phyloP scores from a whole-genome alignment of 352 stramenopile species.

The Thraustochytrium sp. region DNA sequence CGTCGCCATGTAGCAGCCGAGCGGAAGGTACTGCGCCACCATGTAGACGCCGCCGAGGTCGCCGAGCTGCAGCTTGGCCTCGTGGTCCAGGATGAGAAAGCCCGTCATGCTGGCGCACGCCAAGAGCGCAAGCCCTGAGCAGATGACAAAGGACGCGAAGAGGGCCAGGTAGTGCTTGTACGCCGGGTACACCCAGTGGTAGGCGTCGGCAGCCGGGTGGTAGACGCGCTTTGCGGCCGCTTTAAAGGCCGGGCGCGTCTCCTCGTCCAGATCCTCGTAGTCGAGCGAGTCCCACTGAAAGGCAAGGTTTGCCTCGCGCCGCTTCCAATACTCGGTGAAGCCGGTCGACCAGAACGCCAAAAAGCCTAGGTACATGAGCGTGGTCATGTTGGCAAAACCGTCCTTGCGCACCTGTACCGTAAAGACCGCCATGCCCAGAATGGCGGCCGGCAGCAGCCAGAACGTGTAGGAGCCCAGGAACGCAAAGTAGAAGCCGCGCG shows the following conservation, averaged over 20 bases:
- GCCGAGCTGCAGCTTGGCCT: slow-evolving; percentile 56
- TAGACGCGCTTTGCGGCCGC: slow-evolving; percentile 64
- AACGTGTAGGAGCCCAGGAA: slow-evolving; percentile 86
- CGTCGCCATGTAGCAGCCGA: slow-evolving; percentile 71
- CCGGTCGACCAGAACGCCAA: slow-evolving; percentile 76
- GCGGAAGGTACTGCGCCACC: slow-evolving; percentile 63
- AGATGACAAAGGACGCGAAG: slow-evolving; percentile 60
- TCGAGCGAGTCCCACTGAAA: slow-evolving; percentile 71
- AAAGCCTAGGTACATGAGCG: slow-evolving; percentile 58
- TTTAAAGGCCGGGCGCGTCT: slow-evolving; percentile 73
- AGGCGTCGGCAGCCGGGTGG: slow-evolving; percentile 65
- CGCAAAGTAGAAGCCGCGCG: slow-evolving; percentile 80
- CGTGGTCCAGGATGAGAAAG: slow-evolving; percentile 57
- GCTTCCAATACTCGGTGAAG: slow-evolving; percentile 78
- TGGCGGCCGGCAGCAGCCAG: slow-evolving; percentile 71
- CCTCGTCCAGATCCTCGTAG: slow-evolving; percentile 61
- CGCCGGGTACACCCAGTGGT: slow-evolving; percentile 59
- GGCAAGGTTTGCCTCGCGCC: slow-evolving; percentile 71
- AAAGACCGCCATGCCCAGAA: slow-evolving; percentile 70
- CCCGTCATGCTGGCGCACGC: slow-evolving; percentile 55
- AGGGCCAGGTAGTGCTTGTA: slow-evolving; percentile 69
- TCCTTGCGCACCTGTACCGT: slow-evolving; percentile 37
- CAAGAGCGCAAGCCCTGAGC: neutral
- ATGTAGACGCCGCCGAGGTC: slow-evolving; percentile 65
- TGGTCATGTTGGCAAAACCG: slow-evolving; percentile 12